Evolutionary conservation across 768 basidiomycete genomes (phyloP).

Genomic region (Clitopilus hobsonii): DNA sequence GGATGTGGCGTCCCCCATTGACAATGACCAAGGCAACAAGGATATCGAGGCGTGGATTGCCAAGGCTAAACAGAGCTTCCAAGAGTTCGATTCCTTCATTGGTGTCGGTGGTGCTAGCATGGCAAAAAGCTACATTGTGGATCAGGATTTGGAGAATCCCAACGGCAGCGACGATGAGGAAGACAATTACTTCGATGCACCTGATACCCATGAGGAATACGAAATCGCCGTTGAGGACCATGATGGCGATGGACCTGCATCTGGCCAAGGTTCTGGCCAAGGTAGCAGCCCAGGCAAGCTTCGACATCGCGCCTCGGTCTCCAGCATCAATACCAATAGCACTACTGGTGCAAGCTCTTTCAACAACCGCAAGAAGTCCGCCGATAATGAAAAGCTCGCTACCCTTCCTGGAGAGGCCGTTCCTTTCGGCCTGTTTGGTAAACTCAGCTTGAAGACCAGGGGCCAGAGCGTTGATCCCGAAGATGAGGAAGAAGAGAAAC

Average conservation of each 20-base stretch:
- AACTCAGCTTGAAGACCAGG: slow-evolving; percentile 46
- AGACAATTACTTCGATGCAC: slow-evolving; percentile 8
- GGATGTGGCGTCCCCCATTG: slow-evolving; percentile 11
- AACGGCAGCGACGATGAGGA: slow-evolving; percentile 33
- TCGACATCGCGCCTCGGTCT: slow-evolving; percentile 30
- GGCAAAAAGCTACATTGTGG: slow-evolving; percentile 46
- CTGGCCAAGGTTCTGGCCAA: slow-evolving; percentile 12
- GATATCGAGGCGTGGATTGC: slow-evolving; percentile 76
- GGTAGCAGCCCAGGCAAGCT: slow-evolving; percentile 11
- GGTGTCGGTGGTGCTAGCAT: slow-evolving; percentile 54
- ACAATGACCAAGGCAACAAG: slow-evolving; percentile 38
- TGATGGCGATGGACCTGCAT: slow-evolving; percentile 33
- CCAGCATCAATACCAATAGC: slow-evolving; percentile 33
- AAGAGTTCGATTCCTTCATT: slow-evolving; percentile 65
- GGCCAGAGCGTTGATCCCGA: slow-evolving; percentile 31
- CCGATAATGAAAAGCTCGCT: slow-evolving; percentile 41
- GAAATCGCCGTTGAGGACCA: slow-evolving; percentile 38
- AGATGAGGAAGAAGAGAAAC: slow-evolving; percentile 40
- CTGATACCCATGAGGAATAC: slow-evolving; percentile 17
- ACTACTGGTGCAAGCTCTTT: slow-evolving; percentile 19
- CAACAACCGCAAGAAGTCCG: slow-evolving; percentile 31
- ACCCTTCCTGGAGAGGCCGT: slow-evolving; percentile 57
- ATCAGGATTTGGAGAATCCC: slow-evolving; percentile 39
- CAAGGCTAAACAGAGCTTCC: slow-evolving; percentile 64
- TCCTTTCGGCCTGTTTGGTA: slow-evolving; percentile 77